A percentile compares a stretch with the other conserved stretches of the same genome.
These are phyloP conservation scores for Pyracantha coccinea DNA, from an alignment of 331 rosid genomes.

Conservation along the genomic window DNA sequence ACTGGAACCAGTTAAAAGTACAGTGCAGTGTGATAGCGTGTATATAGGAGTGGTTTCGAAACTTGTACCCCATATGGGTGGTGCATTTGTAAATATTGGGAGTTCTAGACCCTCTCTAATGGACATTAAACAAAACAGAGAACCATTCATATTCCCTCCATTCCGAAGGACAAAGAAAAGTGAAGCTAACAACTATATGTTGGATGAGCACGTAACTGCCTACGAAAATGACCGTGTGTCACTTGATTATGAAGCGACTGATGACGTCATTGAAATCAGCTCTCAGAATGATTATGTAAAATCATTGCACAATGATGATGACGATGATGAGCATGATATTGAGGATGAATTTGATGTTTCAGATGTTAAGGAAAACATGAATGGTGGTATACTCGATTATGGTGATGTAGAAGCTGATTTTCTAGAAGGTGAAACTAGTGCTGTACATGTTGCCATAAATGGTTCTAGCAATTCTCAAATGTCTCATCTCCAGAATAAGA, in stretches of 20 bases:
- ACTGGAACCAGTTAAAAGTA: conserved; percentile 88
- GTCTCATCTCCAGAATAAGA: conserved; percentile 37
- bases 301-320: conserved; percentile 40
- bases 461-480: conserved; percentile 41
- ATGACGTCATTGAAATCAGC: conserved; percentile 29
- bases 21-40: conserved; percentile 90
- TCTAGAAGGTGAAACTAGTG: conserved; percentile 37
- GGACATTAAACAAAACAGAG: conserved; percentile 74
- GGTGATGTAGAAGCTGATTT: conserved; percentile 54
- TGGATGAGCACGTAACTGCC: conserved; percentile 19
- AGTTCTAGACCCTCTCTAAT: conserved; percentile 70
- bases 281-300: conserved; percentile 39
- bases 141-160: conserved; percentile 91
- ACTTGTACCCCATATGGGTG: conserved; percentile 95
- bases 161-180: conserved; percentile 49
- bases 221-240: conserved; percentile 30
- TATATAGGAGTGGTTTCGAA: conserved; percentile 80
- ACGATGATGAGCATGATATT: conserved; percentile 57
- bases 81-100: conserved; percentile 91
- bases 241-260: conserved; percentile 23
- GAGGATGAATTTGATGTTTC: conserved; percentile 68
- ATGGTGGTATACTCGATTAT: conserved; percentile 49
- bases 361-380: conserved; percentile 49
- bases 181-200: conserved; percentile 22
- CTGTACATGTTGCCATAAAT: conserved; percentile 30